Base-by-base conservation (phyloP, 148 eudicot species). In the Selenicereus undatus region DNA sequence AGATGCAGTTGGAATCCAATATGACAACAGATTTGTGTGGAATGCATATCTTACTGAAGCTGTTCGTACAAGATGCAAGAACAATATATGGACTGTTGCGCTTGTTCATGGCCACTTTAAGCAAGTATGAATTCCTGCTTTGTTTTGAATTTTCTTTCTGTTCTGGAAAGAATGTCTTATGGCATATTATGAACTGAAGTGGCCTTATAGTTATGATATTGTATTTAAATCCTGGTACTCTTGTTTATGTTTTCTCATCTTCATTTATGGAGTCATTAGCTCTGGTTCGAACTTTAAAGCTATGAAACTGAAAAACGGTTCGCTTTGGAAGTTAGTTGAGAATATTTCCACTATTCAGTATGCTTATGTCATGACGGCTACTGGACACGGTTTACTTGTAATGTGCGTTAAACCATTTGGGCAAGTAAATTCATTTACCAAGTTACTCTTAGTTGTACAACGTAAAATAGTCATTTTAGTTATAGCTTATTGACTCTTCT, bases 21-120 rank as follows among this genome's bases (percentile, higher is more conserved):
- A 96, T 83, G 95, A 91, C 70, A 90, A 88, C 83, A 93, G 92
- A 70, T 96, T 96, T 84, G 97, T 96, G 65, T 94, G 99, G 99
- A 96, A 96, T 87, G 88, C 97, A 78, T 96, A 88, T 86, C 87
- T 97, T 81, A 92, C 95, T 81, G 91, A 90, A 52, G 90, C 89
- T 79, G 91, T 97, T 74, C 94, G 91, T 36, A 90, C 88, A 84
- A 88, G 88, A 76, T 92, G 94, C 52, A 91, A 85, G 82, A 92
- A 91, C 84, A 90, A 91, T 75, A 84, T 87, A 62, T 97, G 99
- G 99, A 94, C 96, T 8, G 97, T 97, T 82, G 98, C 97, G 36
- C 81, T 97, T 78, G 90, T 94, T 17, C 90, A 94, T 81, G 99
- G 99, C 78, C 90, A 90, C 89, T 90, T 94, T 85, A 94, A 92